Percentiles rank a stretch among this genome's conserved stretches.
Conservation (phyloP, 176 grass and related monocot genomes). For the Tillandsia fasciculata region DNA sequence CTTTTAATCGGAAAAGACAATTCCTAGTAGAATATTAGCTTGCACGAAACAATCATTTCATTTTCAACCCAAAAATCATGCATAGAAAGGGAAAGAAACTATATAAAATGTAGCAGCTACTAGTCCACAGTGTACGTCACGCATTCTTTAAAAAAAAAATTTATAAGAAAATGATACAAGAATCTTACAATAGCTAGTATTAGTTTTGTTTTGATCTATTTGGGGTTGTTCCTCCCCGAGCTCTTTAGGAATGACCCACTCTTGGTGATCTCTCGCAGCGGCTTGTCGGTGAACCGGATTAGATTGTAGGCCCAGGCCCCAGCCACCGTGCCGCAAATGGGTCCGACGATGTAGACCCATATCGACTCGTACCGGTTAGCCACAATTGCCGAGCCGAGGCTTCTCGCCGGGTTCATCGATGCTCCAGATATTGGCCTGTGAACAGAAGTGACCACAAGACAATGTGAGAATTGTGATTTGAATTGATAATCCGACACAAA, state of each 20-base stretch:
- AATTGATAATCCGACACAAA: too few species aligned
- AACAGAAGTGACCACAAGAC: background rate
- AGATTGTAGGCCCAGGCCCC: conserved; percentile 48
- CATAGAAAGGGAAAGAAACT: too few species aligned
- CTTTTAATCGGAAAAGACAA: too few species aligned
- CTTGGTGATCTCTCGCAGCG: conserved; percentile 33
- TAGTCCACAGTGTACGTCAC: too few species aligned
- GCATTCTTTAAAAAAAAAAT: too few species aligned
- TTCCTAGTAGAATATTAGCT: too few species aligned
- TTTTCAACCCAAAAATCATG: too few species aligned
- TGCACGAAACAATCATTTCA: too few species aligned
- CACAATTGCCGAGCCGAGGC: conserved; percentile 42
- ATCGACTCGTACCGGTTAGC: conserved; percentile 18
- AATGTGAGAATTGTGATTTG: background rate
- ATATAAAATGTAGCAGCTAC: too few species aligned
- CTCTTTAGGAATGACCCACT: conserved; percentile 28
- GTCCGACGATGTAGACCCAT: conserved; percentile 45
- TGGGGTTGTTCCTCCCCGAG: background rate
- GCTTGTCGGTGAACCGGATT: conserved; percentile 38
- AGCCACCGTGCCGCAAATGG: conserved; percentile 27
- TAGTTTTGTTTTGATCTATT: background rate
- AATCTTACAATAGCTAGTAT: background rate
- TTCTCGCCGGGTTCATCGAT: conserved; percentile 60
- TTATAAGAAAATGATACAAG: background rate
- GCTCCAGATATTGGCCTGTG: conserved; percentile 41